Conservation (phyloP, 441 rosid genomes). For the Euphorbia schlechtendalii region DNA sequence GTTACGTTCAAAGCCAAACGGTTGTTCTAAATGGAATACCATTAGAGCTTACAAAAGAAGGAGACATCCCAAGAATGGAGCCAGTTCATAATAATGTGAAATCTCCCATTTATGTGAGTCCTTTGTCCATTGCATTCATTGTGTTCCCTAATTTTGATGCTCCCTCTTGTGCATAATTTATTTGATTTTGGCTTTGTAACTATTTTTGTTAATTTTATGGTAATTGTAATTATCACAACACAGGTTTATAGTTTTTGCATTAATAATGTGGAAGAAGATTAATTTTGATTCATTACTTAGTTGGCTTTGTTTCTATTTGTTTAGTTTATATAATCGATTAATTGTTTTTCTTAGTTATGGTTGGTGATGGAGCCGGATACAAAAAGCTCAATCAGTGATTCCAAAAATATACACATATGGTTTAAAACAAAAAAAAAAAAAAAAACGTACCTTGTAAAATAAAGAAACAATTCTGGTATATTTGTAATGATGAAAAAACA, state of each 20-base stretch:
- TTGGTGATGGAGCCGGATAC: no score
- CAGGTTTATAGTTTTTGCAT: slow-evolving; percentile 3
- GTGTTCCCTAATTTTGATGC: slow-evolving; percentile 80
- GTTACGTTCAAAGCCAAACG: slow-evolving; percentile 54
- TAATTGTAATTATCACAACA: slow-evolving; percentile 14
- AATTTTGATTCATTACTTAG: background rate
- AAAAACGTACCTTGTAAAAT: no score
- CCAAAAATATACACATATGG: no score
- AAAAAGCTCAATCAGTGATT: no score
- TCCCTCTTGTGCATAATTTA: slow-evolving; percentile 42
- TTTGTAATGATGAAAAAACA: no score
- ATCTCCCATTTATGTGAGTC: slow-evolving; percentile 47
- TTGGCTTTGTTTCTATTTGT: no score
- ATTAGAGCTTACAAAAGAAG: slow-evolving; percentile 33
- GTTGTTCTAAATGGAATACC: slow-evolving; percentile 78
- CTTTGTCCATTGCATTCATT: slow-evolving; percentile 67
- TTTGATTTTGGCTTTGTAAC: slow-evolving; percentile 5
- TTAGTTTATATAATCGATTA: no score
- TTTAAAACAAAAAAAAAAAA: no score
- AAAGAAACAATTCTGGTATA: no score
- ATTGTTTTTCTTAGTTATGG: no score
- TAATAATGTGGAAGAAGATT: slow-evolving; percentile 9
- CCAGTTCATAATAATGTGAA: slow-evolving; percentile 39
- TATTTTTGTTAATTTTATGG: background rate
- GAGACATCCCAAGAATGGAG: slow-evolving; percentile 56